Evolutionary conservation across 257 asterid genomes (phyloP).

Genomic region (Plectranthus barbatus): DNA sequence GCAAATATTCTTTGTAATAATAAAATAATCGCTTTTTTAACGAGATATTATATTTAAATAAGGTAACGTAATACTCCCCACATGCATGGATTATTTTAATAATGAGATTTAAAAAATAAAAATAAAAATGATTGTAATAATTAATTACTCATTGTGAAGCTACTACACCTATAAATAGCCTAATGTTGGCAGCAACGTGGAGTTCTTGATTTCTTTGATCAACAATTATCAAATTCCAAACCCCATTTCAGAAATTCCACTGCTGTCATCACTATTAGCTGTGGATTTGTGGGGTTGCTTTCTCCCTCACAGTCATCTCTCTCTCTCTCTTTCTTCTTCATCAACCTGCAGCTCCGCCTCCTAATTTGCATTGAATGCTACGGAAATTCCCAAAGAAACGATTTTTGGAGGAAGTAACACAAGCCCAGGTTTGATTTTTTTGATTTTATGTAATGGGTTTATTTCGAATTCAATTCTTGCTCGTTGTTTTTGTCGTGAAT

Average conservation of each 20-base stretch:
- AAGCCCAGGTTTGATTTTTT: constrained; percentile 59
- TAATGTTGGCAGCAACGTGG: constrained; percentile 8
- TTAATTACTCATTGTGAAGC: background rate
- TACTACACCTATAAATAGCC: constrained; percentile 9
- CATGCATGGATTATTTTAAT: constrained; percentile 13
- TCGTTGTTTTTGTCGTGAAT: constrained; percentile 18
- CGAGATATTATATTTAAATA: background rate
- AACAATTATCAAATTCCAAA: constrained; percentile 13
- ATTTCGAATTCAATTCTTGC: constrained; percentile 28
- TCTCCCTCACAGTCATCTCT: background rate
- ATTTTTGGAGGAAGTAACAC: constrained; percentile 21
- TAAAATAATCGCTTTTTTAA: constrained; percentile 2
- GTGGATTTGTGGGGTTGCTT: constrained; percentile 25
- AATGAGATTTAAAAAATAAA: background rate
- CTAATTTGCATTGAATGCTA: constrained; percentile 21
- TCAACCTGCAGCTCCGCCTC: background rate
- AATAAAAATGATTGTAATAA: background rate
- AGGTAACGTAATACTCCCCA: background rate
- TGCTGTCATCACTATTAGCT: constrained; percentile 17
- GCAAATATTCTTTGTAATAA: background rate
- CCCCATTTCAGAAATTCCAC: constrained; percentile 24
- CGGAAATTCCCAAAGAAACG: constrained; percentile 28
- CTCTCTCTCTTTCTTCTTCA: background rate
- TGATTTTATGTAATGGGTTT: constrained; percentile 33
- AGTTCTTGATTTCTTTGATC: constrained; percentile 1